These are phyloP conservation scores for Colletotrichum higginsianum DNA, from an alignment of 2,329 filamentous ascomycete species.

Conservation along the genomic window DNA sequence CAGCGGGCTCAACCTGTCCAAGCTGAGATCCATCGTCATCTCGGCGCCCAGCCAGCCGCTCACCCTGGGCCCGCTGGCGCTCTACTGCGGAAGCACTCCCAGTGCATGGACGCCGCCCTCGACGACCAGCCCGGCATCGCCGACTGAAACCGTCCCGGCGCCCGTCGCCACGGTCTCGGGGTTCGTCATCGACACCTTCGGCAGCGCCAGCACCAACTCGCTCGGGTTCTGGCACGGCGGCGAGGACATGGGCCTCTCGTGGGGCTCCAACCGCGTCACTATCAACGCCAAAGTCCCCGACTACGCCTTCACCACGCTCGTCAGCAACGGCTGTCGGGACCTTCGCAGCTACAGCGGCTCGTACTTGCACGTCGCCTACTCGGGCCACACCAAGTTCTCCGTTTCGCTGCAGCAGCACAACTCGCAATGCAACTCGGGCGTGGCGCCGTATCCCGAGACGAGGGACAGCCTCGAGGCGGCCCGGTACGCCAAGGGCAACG, in stretches of 20 bases:
- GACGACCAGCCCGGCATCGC: slow-evolving; percentile 56
- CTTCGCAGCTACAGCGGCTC: slow-evolving; percentile 70
- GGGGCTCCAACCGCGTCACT: slow-evolving; percentile 66
- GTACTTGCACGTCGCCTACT: slow-evolving; percentile 76
- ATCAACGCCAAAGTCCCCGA: slow-evolving; percentile 58
- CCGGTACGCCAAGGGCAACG: slow-evolving; percentile 66
- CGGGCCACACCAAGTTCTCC: slow-evolving; percentile 74
- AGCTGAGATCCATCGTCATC: slow-evolving; percentile 68
- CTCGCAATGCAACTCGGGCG: slow-evolving; percentile 66
- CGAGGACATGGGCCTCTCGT: slow-evolving; percentile 71
- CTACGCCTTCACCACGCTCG: slow-evolving; percentile 72
- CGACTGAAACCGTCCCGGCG: slow-evolving; percentile 64
- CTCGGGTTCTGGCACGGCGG: slow-evolving; percentile 76
- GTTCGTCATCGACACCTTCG: slow-evolving; percentile 75
- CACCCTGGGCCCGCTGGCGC: slow-evolving; percentile 69
- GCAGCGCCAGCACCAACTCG: slow-evolving; percentile 66
- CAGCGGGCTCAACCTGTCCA: slow-evolving; percentile 63
- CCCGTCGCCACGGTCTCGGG: slow-evolving; percentile 63
- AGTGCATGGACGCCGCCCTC: slow-evolving; percentile 64
- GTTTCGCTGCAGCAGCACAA: slow-evolving; percentile 79
- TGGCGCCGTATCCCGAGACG: slow-evolving; percentile 75
- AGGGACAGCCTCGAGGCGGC: slow-evolving; percentile 77
- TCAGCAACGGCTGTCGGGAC: slow-evolving; percentile 57
- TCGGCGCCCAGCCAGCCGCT: slow-evolving; percentile 61
- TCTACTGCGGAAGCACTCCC: slow-evolving; percentile 70